Base-by-base conservation (phyloP, 495 filamentous ascomycete genomes). In the Elasticomyces elasticus region DNA sequence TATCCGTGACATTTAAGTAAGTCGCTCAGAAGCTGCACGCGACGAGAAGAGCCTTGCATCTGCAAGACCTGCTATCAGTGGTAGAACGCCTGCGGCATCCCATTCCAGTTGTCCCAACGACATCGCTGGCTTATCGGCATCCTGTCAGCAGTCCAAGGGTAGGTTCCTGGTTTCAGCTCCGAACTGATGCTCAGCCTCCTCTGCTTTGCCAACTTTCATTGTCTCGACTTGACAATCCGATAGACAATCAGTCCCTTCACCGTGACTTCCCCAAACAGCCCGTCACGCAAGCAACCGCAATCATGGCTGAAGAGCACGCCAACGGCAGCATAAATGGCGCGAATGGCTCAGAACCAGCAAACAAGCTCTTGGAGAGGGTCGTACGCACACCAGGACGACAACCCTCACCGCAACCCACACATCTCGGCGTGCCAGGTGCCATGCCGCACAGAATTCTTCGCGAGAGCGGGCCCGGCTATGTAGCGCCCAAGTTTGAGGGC, bases 401-500 rank as follows among this genome's bases (percentile, higher is more conserved):
- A 53, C 89, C 92, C 5, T 96, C 92, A 15, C 92, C 92, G 6
- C 88, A 94, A 64, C 89, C 91, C 20, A 91, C 87, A 23, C 90
- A 95, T 64, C 71, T 96, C 67, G 84, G 80, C 60, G 78, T 92
- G n/a, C 84, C 86, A 28, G 74, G 77, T 40, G 68, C 79, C 51
- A 72, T 73, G 43, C 75, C 77, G 61, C 74, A 74, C 54, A 73
- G 56, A 9, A 74, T 94, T 25, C 74, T 97, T 31, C 86, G 86
- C 9, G 90, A 92, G 60, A 83, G 88, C 60, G 91, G 89, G n/a
- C 83, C 92, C 15, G 92, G 92, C 60, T 98, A 98, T 71, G 81
- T 95, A 54, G 90, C 92, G 6, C 89, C 92, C 31, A 89, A 87
- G 51, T 98, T 98, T 59, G 84, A 88, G 72, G 94, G 94, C 61